Evolutionary conservation across 2,329 filamentous ascomycete genomes (phyloP).

Genomic region (Aspergillus quadrilineatus): DNA sequence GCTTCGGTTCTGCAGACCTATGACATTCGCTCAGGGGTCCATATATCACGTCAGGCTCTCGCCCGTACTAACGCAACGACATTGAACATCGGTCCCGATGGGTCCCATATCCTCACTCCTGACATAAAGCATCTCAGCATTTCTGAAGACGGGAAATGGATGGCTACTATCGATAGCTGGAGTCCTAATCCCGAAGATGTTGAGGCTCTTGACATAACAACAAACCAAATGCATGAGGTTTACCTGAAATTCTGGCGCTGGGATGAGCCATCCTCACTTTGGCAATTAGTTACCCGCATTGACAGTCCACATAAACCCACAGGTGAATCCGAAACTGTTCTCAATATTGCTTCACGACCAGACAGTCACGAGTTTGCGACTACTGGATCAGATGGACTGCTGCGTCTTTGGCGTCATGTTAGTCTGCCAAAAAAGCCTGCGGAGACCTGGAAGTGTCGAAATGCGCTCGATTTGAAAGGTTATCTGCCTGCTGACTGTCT

Average conservation of each 20-base stretch:
- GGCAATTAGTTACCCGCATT: conserved; percentile 78
- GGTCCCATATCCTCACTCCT: conserved; percentile 72
- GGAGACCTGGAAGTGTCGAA: conserved; percentile 72
- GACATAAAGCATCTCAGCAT: conserved; percentile 72
- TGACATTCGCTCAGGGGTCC: conserved; percentile 74
- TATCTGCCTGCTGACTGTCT: conserved; percentile 14
- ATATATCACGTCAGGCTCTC: conserved; percentile 82
- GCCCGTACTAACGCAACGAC: conserved; percentile 85
- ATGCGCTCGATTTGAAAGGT: conserved; percentile 51
- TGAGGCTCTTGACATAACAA: conserved; percentile 49
- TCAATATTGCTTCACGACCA: conserved; percentile 72
- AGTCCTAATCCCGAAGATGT: conserved; percentile 69
- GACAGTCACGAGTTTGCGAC: conserved; percentile 73
- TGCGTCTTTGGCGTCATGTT: conserved; percentile 80
- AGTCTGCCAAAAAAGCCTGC: conserved; percentile 54
- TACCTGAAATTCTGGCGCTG: conserved; percentile 89
- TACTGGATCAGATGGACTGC: conserved; percentile 73
- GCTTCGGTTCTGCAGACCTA: conserved; percentile 72
- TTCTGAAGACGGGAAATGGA: conserved; percentile 79
- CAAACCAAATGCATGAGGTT: conserved; percentile 56
- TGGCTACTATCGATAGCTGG: conserved; percentile 93
- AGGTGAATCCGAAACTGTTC: conserved; percentile 56
- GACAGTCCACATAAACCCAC: conserved; percentile 74
- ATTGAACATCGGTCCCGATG: conserved; percentile 70
- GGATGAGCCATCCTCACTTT: conserved; percentile 55